A percentile compares a stretch with the other conserved stretches of the same genome.
phyloP scores from a whole-genome alignment of 345 rosid genomes.

The Melaleuca quinquenervia region DNA sequence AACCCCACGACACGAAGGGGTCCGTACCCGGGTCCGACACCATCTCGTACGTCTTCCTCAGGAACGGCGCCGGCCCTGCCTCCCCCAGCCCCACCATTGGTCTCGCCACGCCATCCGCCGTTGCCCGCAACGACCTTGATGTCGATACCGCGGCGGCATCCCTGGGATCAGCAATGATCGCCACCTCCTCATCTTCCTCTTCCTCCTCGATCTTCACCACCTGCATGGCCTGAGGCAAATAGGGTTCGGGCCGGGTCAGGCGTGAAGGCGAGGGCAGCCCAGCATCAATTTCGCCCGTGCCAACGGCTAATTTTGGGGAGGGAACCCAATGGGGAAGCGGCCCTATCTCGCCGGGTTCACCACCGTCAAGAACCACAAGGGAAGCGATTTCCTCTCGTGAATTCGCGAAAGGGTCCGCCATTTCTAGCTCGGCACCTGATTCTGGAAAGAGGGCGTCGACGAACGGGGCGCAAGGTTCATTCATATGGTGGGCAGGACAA shows the following conservation, averaged over 20 bases:
- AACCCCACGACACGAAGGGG: constrained; percentile 35
- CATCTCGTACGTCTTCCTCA: constrained; percentile 38
- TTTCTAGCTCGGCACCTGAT: not conserved
- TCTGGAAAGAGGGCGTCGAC: not conserved
- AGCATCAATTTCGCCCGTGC: no score
- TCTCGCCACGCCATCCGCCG: constrained; percentile 10
- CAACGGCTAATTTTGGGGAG: not conserved
- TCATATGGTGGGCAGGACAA: not conserved
- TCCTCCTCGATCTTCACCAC: not conserved
- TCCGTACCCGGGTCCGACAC: constrained; percentile 40
- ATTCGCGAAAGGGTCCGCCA: not conserved
- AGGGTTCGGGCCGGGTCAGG: not conserved
- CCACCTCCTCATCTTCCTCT: no score
- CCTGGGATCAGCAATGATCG: not conserved
- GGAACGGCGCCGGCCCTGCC: constrained; percentile 38
- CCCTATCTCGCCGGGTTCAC: not conserved
- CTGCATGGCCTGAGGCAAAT: not conserved
- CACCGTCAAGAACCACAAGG: not conserved
- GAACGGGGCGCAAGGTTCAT: not conserved
- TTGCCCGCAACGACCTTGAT: not conserved
- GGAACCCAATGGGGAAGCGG: not conserved
- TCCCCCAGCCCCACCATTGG: constrained; percentile 46
- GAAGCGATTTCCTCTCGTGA: not conserved
- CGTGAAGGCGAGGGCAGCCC: not conserved
- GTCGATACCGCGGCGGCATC: not conserved